Percentiles rank a stretch among this genome's conserved stretches.
Evolutionary conservation across 2,329 filamentous ascomycete species (phyloP).

Genomic region (Botrytis deweyae): DNA sequence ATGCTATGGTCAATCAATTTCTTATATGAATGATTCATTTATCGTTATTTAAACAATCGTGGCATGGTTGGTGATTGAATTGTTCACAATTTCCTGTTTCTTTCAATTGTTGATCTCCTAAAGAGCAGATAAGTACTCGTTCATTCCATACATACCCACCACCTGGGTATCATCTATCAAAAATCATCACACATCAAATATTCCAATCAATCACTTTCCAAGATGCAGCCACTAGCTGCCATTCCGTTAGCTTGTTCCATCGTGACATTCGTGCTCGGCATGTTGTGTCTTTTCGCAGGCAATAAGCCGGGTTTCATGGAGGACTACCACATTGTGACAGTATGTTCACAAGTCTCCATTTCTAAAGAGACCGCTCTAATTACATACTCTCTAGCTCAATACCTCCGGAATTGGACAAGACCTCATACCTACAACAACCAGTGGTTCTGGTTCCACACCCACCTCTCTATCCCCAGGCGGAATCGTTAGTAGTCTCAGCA

Average conservation of each 20-base stretch:
- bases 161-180: not conserved
- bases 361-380: constrained; percentile 7
- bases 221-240: constrained; percentile 49
- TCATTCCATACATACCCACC: not conserved
- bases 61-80: not conserved
- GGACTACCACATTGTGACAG: constrained; percentile 56
- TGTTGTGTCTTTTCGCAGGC: constrained; percentile 62
- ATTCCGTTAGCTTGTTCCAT: constrained; percentile 52
- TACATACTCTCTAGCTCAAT: constrained; percentile 48
- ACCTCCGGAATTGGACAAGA: constrained; percentile 52
- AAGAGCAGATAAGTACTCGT: not conserved
- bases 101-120: not conserved
- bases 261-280: constrained; percentile 55
- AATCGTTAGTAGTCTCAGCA: constrained; percentile 44
- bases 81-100: not conserved
- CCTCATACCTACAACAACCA: constrained; percentile 33
- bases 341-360: constrained; percentile 37
- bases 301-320: constrained; percentile 56
- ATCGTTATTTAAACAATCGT: not conserved
- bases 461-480: constrained; percentile 36
- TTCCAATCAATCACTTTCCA: constrained; percentile 3
- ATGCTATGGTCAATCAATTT: not conserved
- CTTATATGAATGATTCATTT: constrained; percentile 11
- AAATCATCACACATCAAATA: not conserved
- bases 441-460: constrained; percentile 28